These are phyloP conservation scores for Epichloe aotearoae DNA, from an alignment of 2,329 filamentous ascomycete genomes.

Conservation along the genomic window DNA sequence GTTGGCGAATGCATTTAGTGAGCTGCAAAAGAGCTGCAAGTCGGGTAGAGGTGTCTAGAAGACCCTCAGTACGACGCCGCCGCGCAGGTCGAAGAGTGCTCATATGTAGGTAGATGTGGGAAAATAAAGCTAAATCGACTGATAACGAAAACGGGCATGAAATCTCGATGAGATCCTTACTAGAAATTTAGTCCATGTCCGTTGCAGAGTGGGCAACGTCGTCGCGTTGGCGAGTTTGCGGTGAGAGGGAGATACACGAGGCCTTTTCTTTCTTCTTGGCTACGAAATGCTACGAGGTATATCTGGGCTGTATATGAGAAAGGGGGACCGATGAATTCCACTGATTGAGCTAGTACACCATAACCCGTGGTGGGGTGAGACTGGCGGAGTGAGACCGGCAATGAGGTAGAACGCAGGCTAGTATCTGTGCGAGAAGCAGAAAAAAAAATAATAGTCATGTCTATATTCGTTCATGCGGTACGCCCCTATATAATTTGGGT, in stretches of 20 bases:
- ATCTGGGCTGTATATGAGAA: background rate
- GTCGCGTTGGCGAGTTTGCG: background rate
- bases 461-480: background rate
- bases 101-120: slow-evolving; percentile 1
- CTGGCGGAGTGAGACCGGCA: background rate
- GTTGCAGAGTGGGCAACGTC: no score
- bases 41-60: slow-evolving; percentile 22
- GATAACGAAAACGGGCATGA: background rate
- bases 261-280: background rate
- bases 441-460: background rate
- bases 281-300: background rate
- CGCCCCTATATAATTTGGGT: background rate
- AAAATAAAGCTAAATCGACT: background rate
- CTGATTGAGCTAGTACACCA: background rate
- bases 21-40: slow-evolving; percentile 38
- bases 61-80: slow-evolving; percentile 5
- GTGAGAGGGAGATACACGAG: background rate
- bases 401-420: background rate
- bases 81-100: slow-evolving; percentile 4
- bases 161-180: background rate
- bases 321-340: background rate
- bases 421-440: background rate
- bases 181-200: background rate
- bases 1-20: slow-evolving; percentile 42
- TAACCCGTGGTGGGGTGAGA: background rate